Evolutionary conservation across 148 eudicot species (phyloP).

Genomic region (Chenopodium suecicum): DNA sequence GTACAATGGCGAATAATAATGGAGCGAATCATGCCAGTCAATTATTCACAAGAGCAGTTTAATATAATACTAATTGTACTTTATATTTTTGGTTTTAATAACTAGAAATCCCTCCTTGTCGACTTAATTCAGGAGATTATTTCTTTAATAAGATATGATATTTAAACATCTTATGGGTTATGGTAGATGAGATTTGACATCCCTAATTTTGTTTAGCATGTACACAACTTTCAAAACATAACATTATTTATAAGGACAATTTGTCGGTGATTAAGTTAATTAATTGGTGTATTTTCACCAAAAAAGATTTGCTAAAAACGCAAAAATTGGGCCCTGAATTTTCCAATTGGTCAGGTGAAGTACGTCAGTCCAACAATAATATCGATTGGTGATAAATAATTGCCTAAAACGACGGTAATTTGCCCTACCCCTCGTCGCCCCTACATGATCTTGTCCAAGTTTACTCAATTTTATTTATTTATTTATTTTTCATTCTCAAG

Average conservation of each 20-base stretch:
- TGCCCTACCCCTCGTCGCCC: not conserved
- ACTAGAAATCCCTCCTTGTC: no score
- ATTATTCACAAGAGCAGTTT: no score
- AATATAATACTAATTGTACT: no score
- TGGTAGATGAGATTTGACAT: not conserved
- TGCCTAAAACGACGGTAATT: constrained; percentile 5
- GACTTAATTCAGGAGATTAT: no score
- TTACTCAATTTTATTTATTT: no score
- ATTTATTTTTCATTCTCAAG: no score
- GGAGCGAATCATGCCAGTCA: no score
- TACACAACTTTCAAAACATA: not conserved
- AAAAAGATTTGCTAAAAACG: not conserved
- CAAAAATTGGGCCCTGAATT: constrained; percentile 11
- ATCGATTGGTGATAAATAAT: constrained; percentile 13
- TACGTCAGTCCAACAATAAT: constrained; percentile 11
- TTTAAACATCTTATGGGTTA: no score
- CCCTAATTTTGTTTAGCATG: not conserved
- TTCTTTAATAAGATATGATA: not conserved
- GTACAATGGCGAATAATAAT: no score
- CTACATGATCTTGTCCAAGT: no score
- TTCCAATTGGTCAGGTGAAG: constrained; percentile 1
- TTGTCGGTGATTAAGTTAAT: constrained; percentile 24
- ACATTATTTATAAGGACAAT: not conserved
- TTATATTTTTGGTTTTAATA: no score
- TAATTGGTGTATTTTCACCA: not conserved